Base-by-base conservation (phyloP, 192 early-diverging fungal genomes). In the Diversispora epigaea region DNA sequence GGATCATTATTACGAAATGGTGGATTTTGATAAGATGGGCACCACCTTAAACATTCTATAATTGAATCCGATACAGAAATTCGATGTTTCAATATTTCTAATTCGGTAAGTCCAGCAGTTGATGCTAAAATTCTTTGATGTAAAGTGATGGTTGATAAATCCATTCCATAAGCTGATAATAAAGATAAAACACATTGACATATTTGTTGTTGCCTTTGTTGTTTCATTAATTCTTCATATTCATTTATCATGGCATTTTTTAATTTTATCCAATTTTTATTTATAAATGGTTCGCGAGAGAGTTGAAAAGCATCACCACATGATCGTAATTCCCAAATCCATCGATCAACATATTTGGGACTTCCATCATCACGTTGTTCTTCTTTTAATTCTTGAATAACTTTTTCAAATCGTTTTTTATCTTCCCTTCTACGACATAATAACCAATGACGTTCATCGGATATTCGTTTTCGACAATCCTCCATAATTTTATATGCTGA, bases 1-100 rank as follows among this genome's bases (percentile, higher is more conserved):
- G 54, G 52, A 12, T 71, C 70, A 58, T 71, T 71, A 41, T 71
- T 71, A 32, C 43, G 3, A 57, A 43, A 71, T 44, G 70, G 70
- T 17, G 70, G 70, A 12, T 71, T 71, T 10, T 14, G 15, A 43
- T 43, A 71, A 7, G 70, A 71, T 5, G 50, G 40, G 21, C 70
- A 71, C 67, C 67, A 68, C 7, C 49, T n/a, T 32, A 68, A 4
- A 52, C 67, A 68, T 7, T 68, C 67, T 4, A 68, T 50, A 50
- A 68, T 19, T 11, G 46, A 25, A 68, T 68, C 67, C 9, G 46
- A n/a, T 64, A 64, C n/a, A 44, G 40, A 64, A 64, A 64, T 64
- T 45, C 43, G 62, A 64, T 64, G 44, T 44, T 40, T 40, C 10
- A n/a, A 41, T n/a, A 32, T 32, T 32, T 32, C 25, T 32, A 32